Evolutionary conservation across 306 rosid genomes (phyloP).

Genomic region (Benincasa hispida): DNA sequence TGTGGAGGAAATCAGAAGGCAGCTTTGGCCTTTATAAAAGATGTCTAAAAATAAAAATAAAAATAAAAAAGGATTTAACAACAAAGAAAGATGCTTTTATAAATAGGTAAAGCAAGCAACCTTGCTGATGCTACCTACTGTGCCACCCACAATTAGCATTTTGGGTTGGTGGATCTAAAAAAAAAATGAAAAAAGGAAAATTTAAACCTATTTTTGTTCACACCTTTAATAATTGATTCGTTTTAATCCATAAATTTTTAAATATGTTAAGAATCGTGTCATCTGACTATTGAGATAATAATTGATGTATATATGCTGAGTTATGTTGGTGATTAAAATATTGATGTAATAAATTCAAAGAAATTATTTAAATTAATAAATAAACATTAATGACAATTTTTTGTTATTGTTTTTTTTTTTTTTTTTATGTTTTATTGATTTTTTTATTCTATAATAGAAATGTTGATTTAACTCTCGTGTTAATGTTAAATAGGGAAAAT

Average conservation of each 20-base stretch:
- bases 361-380: no score
- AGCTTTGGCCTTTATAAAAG: not conserved
- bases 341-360: no score
- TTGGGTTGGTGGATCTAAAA: conserved; percentile 8
- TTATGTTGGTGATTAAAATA: no score
- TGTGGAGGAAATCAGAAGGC: conserved; percentile 3
- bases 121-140: conserved; percentile 11
- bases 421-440: no score
- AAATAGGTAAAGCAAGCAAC: conserved; percentile 7
- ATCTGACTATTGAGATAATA: no score
- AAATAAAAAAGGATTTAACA: not conserved
- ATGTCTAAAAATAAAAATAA: not conserved
- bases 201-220: not conserved
- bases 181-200: not conserved
- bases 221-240: not conserved
- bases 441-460: no score
- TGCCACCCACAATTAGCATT: conserved; percentile 22
- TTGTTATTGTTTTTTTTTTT: no score
- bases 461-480: no score
- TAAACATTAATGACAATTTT: no score
- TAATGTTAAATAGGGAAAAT: no score
- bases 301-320: no score
- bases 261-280: no score
- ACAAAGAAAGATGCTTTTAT: conserved; percentile 19
- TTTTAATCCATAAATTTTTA: not conserved